A percentile compares a stretch with the other conserved stretches of the same genome.
These are phyloP conservation scores for Piedraia hortae DNA, from an alignment of 2,329 filamentous ascomycete species.

Conservation along the genomic window DNA sequence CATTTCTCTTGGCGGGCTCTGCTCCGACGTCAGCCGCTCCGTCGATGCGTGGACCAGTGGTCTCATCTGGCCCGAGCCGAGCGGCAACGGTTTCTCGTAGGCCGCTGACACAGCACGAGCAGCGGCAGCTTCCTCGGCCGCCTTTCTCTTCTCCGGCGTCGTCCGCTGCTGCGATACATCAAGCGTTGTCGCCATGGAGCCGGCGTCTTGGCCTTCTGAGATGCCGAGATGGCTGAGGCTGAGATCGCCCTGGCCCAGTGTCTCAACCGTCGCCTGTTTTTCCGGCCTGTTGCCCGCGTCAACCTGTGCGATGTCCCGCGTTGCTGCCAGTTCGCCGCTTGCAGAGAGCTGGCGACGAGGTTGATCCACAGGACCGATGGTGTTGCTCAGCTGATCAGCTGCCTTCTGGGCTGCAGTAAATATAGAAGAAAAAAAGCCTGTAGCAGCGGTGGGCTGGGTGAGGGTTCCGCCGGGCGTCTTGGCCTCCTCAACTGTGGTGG, in stretches of 20 bases:
- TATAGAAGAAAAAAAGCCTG: slow-evolving; percentile 77
- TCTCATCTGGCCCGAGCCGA: slow-evolving; percentile 10
- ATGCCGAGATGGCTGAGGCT: slow-evolving; percentile 77
- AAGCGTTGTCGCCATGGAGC: slow-evolving; percentile 29
- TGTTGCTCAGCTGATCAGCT: slow-evolving; percentile 45
- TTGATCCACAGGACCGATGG: slow-evolving; percentile 30
- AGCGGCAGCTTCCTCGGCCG: slow-evolving; percentile 29
- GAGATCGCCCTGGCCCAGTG: slow-evolving; percentile 65
- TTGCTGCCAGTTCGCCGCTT: slow-evolving; percentile 4
- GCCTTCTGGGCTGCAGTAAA: slow-evolving; percentile 84
- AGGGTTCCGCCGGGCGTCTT: slow-evolving; percentile 29
- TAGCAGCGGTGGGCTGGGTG: slow-evolving; percentile 17
- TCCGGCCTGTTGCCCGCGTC: slow-evolving; percentile 10
- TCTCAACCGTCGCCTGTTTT: slow-evolving; percentile 50
- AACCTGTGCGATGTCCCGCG: slow-evolving; percentile 16
- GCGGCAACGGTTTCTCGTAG: slow-evolving; percentile 20
- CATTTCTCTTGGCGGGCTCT: slow-evolving; percentile 32
- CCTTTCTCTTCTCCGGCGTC: slow-evolving; percentile 17
- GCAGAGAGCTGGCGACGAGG: too few relatives aligned
- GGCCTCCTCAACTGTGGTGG: slow-evolving; percentile 47
- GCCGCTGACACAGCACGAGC: slow-evolving; percentile 33
- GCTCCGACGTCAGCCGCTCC: slow-evolving; percentile 23
- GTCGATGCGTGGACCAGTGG: slow-evolving; percentile 16
- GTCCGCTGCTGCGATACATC: slow-evolving; percentile 30
- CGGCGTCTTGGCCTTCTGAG: slow-evolving; percentile 24